These are phyloP conservation scores for Sphaerulina populicola DNA, from an alignment of 2,329 filamentous ascomycete species.

Conservation along the genomic window DNA sequence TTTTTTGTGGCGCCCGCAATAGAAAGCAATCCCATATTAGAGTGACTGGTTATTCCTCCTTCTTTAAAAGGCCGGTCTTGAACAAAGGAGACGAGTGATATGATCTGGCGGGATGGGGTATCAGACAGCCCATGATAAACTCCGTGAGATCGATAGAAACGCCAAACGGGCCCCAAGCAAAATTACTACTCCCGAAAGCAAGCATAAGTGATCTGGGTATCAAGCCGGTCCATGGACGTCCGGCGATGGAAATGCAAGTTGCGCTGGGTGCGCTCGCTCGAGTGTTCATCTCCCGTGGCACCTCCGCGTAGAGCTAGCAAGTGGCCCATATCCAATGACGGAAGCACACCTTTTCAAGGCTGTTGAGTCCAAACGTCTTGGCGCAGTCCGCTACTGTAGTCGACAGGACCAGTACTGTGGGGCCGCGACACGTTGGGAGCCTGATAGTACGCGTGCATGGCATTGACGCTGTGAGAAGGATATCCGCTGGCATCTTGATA, in stretches of 20 bases:
- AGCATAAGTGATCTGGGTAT: slow-evolving; percentile 22
- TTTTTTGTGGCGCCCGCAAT: slow-evolving; percentile 12
- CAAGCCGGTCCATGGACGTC: slow-evolving; percentile 23
- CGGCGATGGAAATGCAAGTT: slow-evolving; percentile 19
- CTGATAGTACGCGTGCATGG: slow-evolving; percentile 70
- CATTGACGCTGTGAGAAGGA: slow-evolving; percentile 41
- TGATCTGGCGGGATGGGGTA: slow-evolving; percentile 9
- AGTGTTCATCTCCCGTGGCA: not conserved
- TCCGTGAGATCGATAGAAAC: slow-evolving; percentile 12
- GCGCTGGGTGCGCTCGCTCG: not conserved
- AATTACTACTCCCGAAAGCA: slow-evolving; percentile 15
- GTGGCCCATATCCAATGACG: not conserved
- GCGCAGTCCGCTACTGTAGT: slow-evolving; percentile 48
- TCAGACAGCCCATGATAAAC: slow-evolving; percentile 15
- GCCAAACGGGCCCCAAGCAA: slow-evolving; percentile 13
- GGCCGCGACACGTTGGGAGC: slow-evolving; percentile 60
- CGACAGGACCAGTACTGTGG: slow-evolving; percentile 57
- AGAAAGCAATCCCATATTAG: slow-evolving; percentile 11
- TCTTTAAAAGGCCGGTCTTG: slow-evolving; percentile 9
- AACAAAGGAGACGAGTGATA: slow-evolving; percentile 20
- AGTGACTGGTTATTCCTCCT: slow-evolving; percentile 12
- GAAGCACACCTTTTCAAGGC: not conserved
- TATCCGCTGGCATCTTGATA: slow-evolving; percentile 48
- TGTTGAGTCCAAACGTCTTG: slow-evolving; percentile 48
- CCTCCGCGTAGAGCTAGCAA: not conserved